Base-by-base conservation (phyloP, 1,284 basidiomycete genomes). In the Mycena citricolor region DNA sequence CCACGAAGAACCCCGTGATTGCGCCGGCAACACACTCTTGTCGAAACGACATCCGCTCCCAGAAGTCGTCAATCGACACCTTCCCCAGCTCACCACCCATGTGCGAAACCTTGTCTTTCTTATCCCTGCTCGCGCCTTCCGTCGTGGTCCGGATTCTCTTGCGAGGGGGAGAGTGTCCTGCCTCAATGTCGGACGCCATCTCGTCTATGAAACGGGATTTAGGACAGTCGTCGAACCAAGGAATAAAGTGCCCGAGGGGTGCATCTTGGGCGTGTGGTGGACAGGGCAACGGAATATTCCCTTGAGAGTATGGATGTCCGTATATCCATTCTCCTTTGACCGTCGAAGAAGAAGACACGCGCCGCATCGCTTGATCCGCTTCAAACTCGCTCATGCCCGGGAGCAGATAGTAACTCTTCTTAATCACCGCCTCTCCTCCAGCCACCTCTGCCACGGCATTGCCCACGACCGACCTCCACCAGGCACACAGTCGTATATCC, bases 31-130 rank as follows among this genome's bases (percentile, higher is more conserved):
- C 77, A 60, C 94, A 97, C 63, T 97, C 94, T 60, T 97, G 94
- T 24, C 94, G 77, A 66, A 90, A 94, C 20, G 86, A 91, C 86
- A 97, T 93, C 12, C 91, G 76, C 64, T 94, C 91, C 90, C 92
- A 95, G 65, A 94, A 97, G 60, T 95, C 92, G 38, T 84, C 85
- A 22, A 78, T 60, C 0, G 69, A 62, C 49, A 86, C 82, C 52
- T 70, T 74, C 16, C 61, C 64, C 34, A 86, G 65, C 57, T 83
- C 78, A 32, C 76, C 81, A 32, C 66, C 43, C 49, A 57, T 32
- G 60, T 59, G 32, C 42, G 67, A 49, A 54, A 55, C 50, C 42
- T 52, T 52, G 32, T 32, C 46, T 38, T 39, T 32, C 16, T 20
- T 30, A n/a, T n/a, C n/a, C n/a, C n/a, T n/a, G n/a, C n/a, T n/a